Base-by-base conservation (phyloP, 768 basidiomycete species). In the Symmetrospora coprosmae region DNA sequence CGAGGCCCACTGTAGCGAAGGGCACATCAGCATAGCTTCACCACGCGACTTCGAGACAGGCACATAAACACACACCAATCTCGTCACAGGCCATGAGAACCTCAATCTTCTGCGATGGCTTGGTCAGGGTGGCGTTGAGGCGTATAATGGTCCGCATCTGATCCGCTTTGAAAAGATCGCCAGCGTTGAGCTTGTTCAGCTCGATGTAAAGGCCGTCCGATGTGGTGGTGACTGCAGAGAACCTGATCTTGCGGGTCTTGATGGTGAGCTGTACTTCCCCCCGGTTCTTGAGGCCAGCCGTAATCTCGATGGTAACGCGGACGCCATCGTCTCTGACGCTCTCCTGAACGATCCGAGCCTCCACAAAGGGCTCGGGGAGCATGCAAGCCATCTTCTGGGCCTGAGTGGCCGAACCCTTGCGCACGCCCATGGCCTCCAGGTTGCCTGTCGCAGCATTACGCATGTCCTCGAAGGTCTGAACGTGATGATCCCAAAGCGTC, bases 81-180 rank as follows among this genome's bases (percentile, higher is more conserved):
- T 58, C 28, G 6, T 68, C 68, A 48, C 68, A 68, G 1, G 53
- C 46, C 0, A 62, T 53, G 7, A 61, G 55, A n/a, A 39, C 53
- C 21, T 63, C 21, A 48, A 68, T 49, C 11, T 65, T 62, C 21
- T 69, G 68, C 17, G 58, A 61, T 0, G 68, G 68, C 45, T 65
- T 67, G 60, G 62, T 49, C 34, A 69, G 65, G 2, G 63, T 6
- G 38, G 64, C 60, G 0, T 50, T 40, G 16, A 65, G 14, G 17
- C 31, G 33, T 30, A 64, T 60, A 5, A 50, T 53, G 6, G 35
- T 23, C 43, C 11, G 13, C 25, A 17, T n/a, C 55, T 37, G 2
- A 65, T 50, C n/a, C 49, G 33, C 30, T 62, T 52, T 23, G 60
- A 41, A 33, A 28, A 13, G 5, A 25, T 35, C 4, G 11, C 16